Evolutionary conservation across 2,329 filamentous ascomycete genomes (phyloP).

Genomic region (Hansfordia pulvinata): DNA sequence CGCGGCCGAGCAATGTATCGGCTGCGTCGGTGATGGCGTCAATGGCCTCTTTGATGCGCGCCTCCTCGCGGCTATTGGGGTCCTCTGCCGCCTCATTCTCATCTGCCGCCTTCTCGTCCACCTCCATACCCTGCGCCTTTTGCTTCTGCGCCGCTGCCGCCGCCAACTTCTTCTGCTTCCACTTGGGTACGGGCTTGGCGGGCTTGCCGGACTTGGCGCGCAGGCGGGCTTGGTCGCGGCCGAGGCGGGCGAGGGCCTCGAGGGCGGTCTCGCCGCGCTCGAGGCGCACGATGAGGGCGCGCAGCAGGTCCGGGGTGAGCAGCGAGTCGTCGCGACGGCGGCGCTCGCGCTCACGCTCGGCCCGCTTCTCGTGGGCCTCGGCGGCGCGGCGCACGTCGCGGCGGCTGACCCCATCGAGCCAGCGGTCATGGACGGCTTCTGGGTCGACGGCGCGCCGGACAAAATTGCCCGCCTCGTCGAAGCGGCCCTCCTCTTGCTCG

Average conservation of each 20-base stretch:
- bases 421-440: conserved; percentile 80
- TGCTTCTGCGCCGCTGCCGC: too few relatives aligned
- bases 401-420: conserved; percentile 85
- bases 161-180: conserved; percentile 64
- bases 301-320: conserved; percentile 60
- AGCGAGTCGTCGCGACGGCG: conserved; percentile 63
- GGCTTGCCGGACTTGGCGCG: too few relatives aligned
- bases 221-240: conserved; percentile 50
- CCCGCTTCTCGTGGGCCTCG: conserved; percentile 74
- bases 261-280: conserved; percentile 75
- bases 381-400: conserved; percentile 84
- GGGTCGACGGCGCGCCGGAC: conserved; percentile 80
- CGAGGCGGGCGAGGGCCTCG: conserved; percentile 74
- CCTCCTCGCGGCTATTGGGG: conserved; percentile 56
- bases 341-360: conserved; percentile 59
- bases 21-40: conserved; percentile 79
- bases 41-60: conserved; percentile 57
- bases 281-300: conserved; percentile 56
- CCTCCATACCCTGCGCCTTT: conserved; percentile 51
- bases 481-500: conserved; percentile 85
- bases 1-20: conserved; percentile 71
- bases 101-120: conserved; percentile 42
- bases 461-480: conserved; percentile 85
- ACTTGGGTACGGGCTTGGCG: conserved; percentile 45
- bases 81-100: conserved; percentile 47